A percentile compares a stretch with the other conserved stretches of the same genome.
Evolutionary conservation across 768 basidiomycete genomes (phyloP).

Genomic region (Ramaria sp.): DNA sequence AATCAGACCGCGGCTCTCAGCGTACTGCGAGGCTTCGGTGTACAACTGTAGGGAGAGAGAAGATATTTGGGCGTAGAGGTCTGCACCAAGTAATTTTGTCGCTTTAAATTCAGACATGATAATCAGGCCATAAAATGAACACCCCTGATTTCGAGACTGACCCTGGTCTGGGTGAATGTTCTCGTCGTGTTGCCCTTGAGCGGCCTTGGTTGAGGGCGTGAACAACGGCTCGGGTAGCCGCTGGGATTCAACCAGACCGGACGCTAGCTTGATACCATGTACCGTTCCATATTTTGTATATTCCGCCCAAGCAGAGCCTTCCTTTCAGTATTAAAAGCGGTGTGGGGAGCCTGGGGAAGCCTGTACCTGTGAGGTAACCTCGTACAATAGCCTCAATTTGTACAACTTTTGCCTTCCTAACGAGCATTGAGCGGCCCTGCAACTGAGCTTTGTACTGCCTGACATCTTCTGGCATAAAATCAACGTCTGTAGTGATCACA

Average conservation of each 20-base stretch:
- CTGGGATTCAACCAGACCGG: constrained; percentile 75
- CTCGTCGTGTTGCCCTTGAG: constrained; percentile 89
- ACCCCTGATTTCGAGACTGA: constrained; percentile 15
- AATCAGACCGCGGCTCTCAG: constrained; percentile 69
- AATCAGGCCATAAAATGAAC: neutral
- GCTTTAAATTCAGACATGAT: constrained; percentile 29
- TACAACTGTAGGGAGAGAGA: constrained; percentile 53
- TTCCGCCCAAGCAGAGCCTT: constrained; percentile 94
- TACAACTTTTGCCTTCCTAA: constrained; percentile 77
- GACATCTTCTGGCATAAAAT: constrained; percentile 70
- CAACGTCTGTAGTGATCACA: constrained; percentile 65
- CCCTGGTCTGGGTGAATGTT: constrained; percentile 84
- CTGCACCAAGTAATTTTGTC: constrained; percentile 51
- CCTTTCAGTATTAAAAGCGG: neutral
- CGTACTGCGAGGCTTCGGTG: constrained; percentile 63
- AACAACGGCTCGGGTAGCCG: constrained; percentile 77
- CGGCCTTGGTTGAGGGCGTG: constrained; percentile 96
- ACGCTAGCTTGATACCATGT: constrained; percentile 71
- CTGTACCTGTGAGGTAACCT: constrained; percentile 88
- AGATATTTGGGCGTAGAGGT: constrained; percentile 54
- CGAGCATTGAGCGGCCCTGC: constrained; percentile 83
- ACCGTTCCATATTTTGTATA: constrained; percentile 83
- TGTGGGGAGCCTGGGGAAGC: neutral
- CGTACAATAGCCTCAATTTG: constrained; percentile 93
- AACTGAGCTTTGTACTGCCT: constrained; percentile 66